phyloP scores from a whole-genome alignment of 2,329 filamentous ascomycete species.

The Phialemoniopsis sp. region DNA sequence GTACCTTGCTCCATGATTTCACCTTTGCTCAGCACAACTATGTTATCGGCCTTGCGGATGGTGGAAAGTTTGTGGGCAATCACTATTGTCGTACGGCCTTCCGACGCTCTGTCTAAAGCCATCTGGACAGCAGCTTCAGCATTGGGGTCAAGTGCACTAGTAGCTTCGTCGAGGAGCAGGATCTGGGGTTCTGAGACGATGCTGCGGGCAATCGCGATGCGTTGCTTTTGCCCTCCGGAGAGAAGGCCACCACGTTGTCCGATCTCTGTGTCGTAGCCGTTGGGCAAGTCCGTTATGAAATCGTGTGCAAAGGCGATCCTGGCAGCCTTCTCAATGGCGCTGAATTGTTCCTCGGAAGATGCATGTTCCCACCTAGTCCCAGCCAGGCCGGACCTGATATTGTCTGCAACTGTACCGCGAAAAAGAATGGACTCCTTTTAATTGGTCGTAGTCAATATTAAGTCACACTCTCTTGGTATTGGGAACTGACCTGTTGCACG shows the following conservation, averaged over 20 bases:
- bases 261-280: constrained; percentile 52
- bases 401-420: constrained; percentile 60
- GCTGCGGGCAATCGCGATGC: constrained; percentile 52
- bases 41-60: constrained; percentile 56
- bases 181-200: constrained; percentile 40
- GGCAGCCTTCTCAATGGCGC: constrained; percentile 35
- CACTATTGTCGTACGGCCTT: constrained; percentile 56
- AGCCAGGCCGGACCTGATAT: constrained; percentile 57
- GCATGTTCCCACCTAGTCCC: constrained; percentile 49
- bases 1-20: constrained; percentile 55
- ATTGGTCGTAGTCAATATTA: too few relatives aligned
- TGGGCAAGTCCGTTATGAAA: constrained; percentile 39
- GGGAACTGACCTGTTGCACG: constrained; percentile 53
- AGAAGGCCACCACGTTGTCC: constrained; percentile 58
- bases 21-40: constrained; percentile 57
- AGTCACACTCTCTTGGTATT: too few relatives aligned
- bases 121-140: constrained; percentile 45
- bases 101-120: constrained; percentile 46
- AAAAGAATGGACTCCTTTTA: constrained; percentile 66
- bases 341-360: constrained; percentile 35
- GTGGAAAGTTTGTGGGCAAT: constrained; percentile 57
- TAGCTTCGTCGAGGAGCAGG: constrained; percentile 64
- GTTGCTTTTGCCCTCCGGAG: constrained; percentile 62
- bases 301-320: constrained; percentile 39
- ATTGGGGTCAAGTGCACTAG: constrained; percentile 44